A percentile compares a stretch with the other conserved stretches of the same genome.
phyloP scores from a whole-genome alignment of 2,329 filamentous ascomycete species.

The Sphaceloma murrayae region DNA sequence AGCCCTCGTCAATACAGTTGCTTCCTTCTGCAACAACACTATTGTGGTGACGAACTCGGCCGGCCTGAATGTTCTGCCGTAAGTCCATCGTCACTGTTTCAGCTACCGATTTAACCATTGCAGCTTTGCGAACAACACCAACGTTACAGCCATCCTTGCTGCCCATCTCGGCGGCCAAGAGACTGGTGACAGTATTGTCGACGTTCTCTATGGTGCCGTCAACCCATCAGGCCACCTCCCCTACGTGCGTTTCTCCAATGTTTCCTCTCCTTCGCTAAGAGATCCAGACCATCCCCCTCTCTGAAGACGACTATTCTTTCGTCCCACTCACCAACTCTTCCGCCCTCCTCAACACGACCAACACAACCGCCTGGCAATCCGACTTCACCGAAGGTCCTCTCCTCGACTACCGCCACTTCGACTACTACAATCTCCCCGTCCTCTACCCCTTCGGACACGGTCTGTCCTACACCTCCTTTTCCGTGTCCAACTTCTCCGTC shows the following conservation, averaged over 20 bases:
- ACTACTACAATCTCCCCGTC: constrained; percentile 30
- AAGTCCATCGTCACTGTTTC: constrained; percentile 16
- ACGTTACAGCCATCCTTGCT: constrained; percentile 36
- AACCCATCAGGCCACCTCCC: constrained; percentile 27
- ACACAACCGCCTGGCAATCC: constrained; percentile 36
- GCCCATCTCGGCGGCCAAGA: constrained; percentile 37
- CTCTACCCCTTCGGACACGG: constrained; percentile 31
- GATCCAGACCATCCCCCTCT: constrained; percentile 32
- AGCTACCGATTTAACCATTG: neutral
- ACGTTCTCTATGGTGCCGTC: constrained; percentile 32
- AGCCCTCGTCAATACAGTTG: constrained; percentile 37
- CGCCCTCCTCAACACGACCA: constrained; percentile 25
- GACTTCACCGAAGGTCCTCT: constrained; percentile 45
- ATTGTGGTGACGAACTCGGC: constrained; percentile 40
- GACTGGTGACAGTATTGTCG: constrained; percentile 32
- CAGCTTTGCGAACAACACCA: constrained; percentile 30
- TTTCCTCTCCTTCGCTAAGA: constrained; percentile 25
- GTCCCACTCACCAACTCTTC: constrained; percentile 32
- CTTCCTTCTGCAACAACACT: constrained; percentile 42
- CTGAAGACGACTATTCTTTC: constrained; percentile 28
- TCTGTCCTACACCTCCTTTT: constrained; percentile 30
- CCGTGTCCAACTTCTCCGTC: constrained; percentile 36
- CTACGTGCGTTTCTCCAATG: constrained; percentile 1
- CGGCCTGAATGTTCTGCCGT: constrained; percentile 36
- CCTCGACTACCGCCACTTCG: constrained; percentile 48